Percentiles rank a stretch among this genome's conserved stretches.
phyloP scores from a whole-genome alignment of 352 stramenopile genomes.

The Blastocystis sp. region DNA sequence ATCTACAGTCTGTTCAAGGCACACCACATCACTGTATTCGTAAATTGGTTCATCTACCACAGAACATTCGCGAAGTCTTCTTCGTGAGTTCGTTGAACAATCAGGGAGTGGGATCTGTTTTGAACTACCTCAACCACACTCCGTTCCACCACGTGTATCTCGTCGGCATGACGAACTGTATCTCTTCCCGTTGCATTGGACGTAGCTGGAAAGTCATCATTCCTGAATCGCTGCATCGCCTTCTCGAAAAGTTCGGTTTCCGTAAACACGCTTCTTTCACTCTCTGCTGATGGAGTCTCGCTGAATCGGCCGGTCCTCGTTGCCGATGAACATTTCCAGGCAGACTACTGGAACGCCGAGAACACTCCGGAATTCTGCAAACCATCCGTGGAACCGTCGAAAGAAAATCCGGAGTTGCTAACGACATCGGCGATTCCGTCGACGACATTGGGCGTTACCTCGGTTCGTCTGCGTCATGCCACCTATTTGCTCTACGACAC shows the following conservation, averaged over 20 bases:
- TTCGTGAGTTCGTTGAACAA: slow-evolving; percentile 42
- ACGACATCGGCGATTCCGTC: neutral
- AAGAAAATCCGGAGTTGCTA: neutral
- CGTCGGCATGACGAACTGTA: slow-evolving; percentile 31
- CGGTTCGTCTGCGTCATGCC: neutral
- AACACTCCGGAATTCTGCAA: neutral
- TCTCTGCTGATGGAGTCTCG: neutral
- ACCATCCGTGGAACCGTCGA: neutral
- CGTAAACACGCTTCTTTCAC: neutral
- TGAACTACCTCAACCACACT: slow-evolving; percentile 20
- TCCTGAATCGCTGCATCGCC: slow-evolving; percentile 1
- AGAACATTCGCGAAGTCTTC: neutral
- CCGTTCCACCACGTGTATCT: slow-evolving; percentile 11
- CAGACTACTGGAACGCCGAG: neutral
- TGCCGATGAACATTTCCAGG: slow-evolving; percentile 12
- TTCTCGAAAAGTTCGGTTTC: neutral
- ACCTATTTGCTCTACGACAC: slow-evolving; percentile 7
- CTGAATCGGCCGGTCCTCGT: neutral
- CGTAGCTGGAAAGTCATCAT: slow-evolving; percentile 10
- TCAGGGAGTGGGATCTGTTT: neutral
- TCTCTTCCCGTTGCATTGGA: neutral
- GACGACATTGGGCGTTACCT: neutral
- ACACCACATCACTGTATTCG: slow-evolving; percentile 2
- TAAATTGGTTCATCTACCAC: neutral
- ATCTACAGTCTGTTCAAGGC: slow-evolving; percentile 1